phyloP scores from a whole-genome alignment of 129 eudicot species.

The Smallanthus sonchifolius region DNA sequence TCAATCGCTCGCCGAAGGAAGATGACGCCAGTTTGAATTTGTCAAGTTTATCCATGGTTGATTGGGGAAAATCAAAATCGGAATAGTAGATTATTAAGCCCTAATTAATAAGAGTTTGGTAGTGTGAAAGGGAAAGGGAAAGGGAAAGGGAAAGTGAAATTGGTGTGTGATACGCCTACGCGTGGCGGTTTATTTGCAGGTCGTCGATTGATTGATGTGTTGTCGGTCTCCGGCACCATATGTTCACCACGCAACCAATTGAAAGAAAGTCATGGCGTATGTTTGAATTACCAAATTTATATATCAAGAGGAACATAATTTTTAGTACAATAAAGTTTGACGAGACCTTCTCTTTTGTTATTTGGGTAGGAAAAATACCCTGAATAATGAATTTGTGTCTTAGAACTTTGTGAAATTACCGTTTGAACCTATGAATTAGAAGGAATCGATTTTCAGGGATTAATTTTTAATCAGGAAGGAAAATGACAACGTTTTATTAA shows the following conservation, averaged over 20 bases:
- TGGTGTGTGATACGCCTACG: neutral
- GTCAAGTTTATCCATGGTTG: constrained; percentile 40
- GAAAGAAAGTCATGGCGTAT: neutral
- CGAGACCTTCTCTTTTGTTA: too few species aligned
- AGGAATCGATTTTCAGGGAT: too few species aligned
- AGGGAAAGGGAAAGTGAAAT: constrained; percentile 3
- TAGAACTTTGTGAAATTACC: too few species aligned
- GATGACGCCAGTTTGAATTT: constrained; percentile 75
- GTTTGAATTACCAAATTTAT: neutral
- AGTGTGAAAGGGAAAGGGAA: constrained; percentile 21
- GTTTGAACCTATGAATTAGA: too few species aligned
- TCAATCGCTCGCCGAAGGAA: constrained; percentile 68
- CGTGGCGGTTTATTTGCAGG: constrained; percentile 18
- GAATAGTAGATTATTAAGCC: neutral
- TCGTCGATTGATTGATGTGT: constrained; percentile 12
- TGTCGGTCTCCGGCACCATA: constrained; percentile 13
- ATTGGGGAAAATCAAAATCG: neutral
- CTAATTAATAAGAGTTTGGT: neutral
- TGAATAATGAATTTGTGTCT: too few species aligned
- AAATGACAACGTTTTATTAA: too few species aligned
- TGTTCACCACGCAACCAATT: neutral
- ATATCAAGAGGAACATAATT: too few species aligned
- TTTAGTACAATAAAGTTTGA: too few species aligned
- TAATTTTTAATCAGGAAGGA: too few species aligned
- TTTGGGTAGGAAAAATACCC: too few species aligned